Percentiles rank a stretch among this genome's conserved stretches.
phyloP scores from a whole-genome alignment of 495 filamentous ascomycete genomes.

The Penicillium silybi region DNA sequence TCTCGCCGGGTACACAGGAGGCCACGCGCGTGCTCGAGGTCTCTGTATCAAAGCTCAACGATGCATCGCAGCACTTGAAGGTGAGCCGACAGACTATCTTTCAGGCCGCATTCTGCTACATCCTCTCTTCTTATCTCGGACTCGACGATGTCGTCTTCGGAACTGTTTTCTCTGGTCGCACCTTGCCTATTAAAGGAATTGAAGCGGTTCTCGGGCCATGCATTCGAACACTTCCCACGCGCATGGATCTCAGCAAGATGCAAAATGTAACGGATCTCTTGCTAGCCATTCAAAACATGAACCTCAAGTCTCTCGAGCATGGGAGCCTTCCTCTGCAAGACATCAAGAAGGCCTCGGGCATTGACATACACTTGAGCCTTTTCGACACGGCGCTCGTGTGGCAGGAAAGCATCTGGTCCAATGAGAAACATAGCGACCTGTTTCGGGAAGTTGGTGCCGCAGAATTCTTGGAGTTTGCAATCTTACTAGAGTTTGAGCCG shows the following conservation, averaged over 20 bases:
- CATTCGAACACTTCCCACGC: constrained; percentile 63
- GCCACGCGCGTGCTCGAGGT: constrained; percentile 32
- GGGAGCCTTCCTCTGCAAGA: constrained; percentile 57
- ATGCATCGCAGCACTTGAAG: constrained; percentile 24
- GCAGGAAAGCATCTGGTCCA: constrained; percentile 60
- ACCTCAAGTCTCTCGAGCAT: constrained; percentile 57
- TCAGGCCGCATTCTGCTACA: constrained; percentile 62
- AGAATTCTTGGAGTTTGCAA: constrained; percentile 68
- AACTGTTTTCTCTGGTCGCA: constrained; percentile 70
- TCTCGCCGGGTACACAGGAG: constrained; percentile 13
- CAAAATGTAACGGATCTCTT: constrained; percentile 55
- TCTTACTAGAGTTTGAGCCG: constrained; percentile 71
- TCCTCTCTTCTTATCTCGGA: constrained; percentile 58
- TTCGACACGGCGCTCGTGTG: constrained; percentile 75
- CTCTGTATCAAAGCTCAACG: constrained; percentile 24
- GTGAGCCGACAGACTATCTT: constrained; percentile 55
- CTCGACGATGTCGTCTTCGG: constrained; percentile 65
- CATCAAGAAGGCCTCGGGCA: constrained; percentile 55
- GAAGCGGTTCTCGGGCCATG: constrained; percentile 72
- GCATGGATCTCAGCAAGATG: constrained; percentile 47
- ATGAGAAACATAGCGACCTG: constrained; percentile 16
- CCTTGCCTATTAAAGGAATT: constrained; percentile 58
- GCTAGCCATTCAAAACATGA: constrained; percentile 53
- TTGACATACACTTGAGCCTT: constrained; percentile 44
- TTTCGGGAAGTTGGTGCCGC: constrained; percentile 50